phyloP scores from a whole-genome alignment of 1,139 yeast genomes.

The Geotrichum candidum region DNA sequence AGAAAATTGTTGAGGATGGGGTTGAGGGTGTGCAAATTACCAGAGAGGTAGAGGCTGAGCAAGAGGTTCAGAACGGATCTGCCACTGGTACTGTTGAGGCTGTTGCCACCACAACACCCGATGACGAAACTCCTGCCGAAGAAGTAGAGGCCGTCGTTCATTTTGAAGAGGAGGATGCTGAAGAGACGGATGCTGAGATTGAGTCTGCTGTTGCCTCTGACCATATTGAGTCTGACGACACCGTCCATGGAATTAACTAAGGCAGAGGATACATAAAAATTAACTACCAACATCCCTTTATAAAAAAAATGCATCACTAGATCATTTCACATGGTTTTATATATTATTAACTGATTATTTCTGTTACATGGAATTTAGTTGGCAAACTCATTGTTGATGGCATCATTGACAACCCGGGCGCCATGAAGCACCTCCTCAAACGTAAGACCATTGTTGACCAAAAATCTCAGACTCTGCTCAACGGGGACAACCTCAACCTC shows the following conservation, averaged over 20 bases:
- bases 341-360: neutral
- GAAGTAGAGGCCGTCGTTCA: neutral
- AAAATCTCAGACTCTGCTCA: conserved; percentile 58
- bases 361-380: neutral
- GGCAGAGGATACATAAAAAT: neutral
- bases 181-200: neutral
- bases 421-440: conserved; percentile 40
- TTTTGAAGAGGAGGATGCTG: neutral
- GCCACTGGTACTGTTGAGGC: neutral
- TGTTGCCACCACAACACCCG: neutral
- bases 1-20: neutral
- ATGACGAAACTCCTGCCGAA: neutral
- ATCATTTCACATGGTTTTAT: neutral
- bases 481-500: conserved; percentile 75
- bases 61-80: neutral
- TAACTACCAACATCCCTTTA: too few species aligned
- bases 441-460: conserved; percentile 51
- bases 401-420: conserved; percentile 10
- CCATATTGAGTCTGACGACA: neutral
- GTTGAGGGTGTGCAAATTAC: neutral
- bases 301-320: too few species aligned
- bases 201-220: neutral
- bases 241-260: neutral
- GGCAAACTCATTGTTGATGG: conserved; percentile 11
- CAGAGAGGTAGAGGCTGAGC: neutral